A percentile compares a stretch with the other conserved stretches of the same genome.
Evolutionary conservation across 495 filamentous ascomycete genomes (phyloP).

Genomic region (Chlorociboria aeruginascens): DNA sequence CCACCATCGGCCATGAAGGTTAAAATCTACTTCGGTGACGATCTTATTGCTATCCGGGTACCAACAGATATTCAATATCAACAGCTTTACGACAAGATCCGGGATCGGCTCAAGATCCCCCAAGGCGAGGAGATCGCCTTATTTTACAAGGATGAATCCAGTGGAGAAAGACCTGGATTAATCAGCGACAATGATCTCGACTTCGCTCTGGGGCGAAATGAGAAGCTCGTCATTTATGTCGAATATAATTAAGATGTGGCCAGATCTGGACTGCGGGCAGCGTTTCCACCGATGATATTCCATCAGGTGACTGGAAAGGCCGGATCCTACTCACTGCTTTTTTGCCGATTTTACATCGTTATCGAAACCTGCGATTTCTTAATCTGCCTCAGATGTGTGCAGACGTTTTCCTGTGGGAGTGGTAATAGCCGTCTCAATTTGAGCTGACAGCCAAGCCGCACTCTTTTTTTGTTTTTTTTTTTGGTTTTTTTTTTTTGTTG

Average conservation of each 20-base stretch:
- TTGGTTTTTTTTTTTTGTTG: neutral
- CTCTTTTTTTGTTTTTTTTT: neutral
- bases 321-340: constrained; percentile 1
- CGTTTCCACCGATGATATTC: constrained; percentile 5
- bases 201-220: constrained; percentile 67
- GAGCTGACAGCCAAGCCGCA: constrained; percentile 4
- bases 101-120: constrained; percentile 60
- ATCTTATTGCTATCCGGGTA: constrained; percentile 82
- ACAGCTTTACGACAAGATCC: constrained; percentile 70
- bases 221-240: constrained; percentile 75
- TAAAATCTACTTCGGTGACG: constrained; percentile 86
- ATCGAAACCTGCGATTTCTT: constrained; percentile 8
- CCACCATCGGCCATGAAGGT: constrained; percentile 57
- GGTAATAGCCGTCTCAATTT: constrained; percentile 9
- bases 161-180: constrained; percentile 59
- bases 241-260: constrained; percentile 27
- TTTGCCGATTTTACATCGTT: neutral
- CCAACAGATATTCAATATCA: constrained; percentile 66
- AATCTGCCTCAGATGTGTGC: constrained; percentile 18
- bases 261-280: constrained; percentile 6
- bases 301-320: constrained; percentile 6
- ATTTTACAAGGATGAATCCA: constrained; percentile 78
- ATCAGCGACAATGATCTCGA: constrained; percentile 71
- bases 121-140: constrained; percentile 55
- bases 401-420: constrained; percentile 12